Evolutionary conservation across 352 stramenopile genomes (phyloP).

Genomic region (Phytophthora nicotianae): DNA sequence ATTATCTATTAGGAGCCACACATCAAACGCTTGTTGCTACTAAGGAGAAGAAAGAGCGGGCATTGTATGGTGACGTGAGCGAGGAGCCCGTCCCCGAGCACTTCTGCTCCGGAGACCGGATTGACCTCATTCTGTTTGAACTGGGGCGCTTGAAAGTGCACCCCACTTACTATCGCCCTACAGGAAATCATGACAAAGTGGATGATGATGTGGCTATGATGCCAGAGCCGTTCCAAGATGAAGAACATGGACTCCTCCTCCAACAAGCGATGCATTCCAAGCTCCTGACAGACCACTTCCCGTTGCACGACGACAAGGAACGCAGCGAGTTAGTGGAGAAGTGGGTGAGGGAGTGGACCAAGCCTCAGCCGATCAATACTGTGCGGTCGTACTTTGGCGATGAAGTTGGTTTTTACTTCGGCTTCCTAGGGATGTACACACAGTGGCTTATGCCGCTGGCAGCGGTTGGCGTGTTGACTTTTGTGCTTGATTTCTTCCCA

Average conservation of each 20-base stretch:
- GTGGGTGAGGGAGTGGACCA: constrained; percentile 80
- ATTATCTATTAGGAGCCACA: constrained; percentile 65
- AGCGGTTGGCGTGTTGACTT: constrained; percentile 87
- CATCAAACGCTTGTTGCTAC: constrained; percentile 60
- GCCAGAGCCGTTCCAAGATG: constrained; percentile 62
- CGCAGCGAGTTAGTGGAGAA: constrained; percentile 62
- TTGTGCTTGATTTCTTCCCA: constrained; percentile 78
- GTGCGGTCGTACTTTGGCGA: constrained; percentile 85
- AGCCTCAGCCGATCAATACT: constrained; percentile 56
- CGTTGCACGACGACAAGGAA: constrained; percentile 76
- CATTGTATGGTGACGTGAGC: constrained; percentile 46
- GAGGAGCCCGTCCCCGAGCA: constrained; percentile 47
- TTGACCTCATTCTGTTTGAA: constrained; percentile 81
- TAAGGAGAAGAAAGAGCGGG: constrained; percentile 61
- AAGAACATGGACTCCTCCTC: constrained; percentile 71
- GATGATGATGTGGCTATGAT: constrained; percentile 26
- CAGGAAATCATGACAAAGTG: constrained; percentile 7
- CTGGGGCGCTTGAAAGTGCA: constrained; percentile 61
- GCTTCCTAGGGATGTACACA: constrained; percentile 96
- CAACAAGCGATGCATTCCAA: constrained; percentile 72
- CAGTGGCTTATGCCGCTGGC: constrained; percentile 93
- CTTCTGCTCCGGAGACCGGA: constrained; percentile 73
- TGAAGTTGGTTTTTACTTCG: constrained; percentile 98
- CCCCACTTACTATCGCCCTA: constrained; percentile 17
- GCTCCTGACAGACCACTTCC: constrained; percentile 74